phyloP scores from a whole-genome alignment of 176 grass and related monocot species.

The Musa troglodytarum region DNA sequence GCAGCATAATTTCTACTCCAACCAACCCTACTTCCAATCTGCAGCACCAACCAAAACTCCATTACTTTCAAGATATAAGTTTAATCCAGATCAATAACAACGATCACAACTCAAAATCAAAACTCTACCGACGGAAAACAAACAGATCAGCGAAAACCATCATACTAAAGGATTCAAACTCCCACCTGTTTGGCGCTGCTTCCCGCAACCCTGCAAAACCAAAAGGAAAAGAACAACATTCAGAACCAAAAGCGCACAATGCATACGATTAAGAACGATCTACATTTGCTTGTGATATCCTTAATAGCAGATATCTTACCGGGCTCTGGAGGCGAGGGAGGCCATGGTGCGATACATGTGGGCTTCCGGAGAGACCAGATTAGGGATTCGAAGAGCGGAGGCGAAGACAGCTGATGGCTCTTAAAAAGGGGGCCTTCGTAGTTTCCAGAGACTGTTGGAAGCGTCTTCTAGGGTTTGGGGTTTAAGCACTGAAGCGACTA shows the following conservation, averaged over 20 bases:
- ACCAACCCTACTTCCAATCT: slow-evolving; percentile 80
- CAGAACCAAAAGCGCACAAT: not conserved
- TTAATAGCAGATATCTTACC: slow-evolving; percentile 25
- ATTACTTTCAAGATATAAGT: not conserved
- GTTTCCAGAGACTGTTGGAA: not conserved
- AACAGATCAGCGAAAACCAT: not conserved
- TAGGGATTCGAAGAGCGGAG: not conserved
- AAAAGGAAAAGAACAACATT: slow-evolving; percentile 19
- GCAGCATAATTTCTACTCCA: slow-evolving; percentile 96
- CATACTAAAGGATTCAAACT: not conserved
- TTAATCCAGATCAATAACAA: not conserved
- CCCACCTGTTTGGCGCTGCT: slow-evolving; percentile 55
- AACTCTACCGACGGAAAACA: not conserved
- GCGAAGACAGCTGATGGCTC: not conserved
- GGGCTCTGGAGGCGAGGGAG: slow-evolving; percentile 64
- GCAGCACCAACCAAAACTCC: slow-evolving; percentile 8
- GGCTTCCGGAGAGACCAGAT: not conserved
- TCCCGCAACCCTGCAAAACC: slow-evolving; percentile 50
- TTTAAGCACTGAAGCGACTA: not conserved
- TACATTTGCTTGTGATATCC: not conserved
- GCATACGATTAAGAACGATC: slow-evolving; percentile 5
- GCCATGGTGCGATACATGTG: slow-evolving; percentile 61
- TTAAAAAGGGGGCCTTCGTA: not conserved
- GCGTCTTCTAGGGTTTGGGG: slow-evolving; percentile 4
- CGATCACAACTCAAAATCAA: not conserved